A percentile compares a stretch with the other conserved stretches of the same genome.
Conservation (phyloP, 1,284 basidiomycete genomes). For the Serendipita sp. region DNA sequence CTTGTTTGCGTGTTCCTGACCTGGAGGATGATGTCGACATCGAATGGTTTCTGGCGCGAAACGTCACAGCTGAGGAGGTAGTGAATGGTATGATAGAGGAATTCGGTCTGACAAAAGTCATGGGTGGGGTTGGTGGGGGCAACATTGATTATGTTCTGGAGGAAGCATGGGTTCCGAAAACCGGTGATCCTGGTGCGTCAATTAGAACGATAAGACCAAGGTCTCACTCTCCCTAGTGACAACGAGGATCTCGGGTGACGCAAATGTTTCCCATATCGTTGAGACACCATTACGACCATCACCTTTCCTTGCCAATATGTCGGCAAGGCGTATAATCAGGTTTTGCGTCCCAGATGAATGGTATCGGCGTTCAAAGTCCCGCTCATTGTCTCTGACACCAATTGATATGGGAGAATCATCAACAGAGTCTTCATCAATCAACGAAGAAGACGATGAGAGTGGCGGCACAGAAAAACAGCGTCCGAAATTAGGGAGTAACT, state of each 20-base stretch:
- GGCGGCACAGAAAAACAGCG: slow-evolving; percentile 47
- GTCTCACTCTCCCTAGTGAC: slow-evolving; percentile 22
- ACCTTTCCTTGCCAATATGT: slow-evolving; percentile 23
- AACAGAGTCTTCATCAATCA: slow-evolving; percentile 22
- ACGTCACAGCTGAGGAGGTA: slow-evolving; percentile 37
- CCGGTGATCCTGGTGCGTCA: slow-evolving; percentile 34
- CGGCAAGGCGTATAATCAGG: slow-evolving; percentile 31
- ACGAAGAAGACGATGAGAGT: slow-evolving; percentile 35
- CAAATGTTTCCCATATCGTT: slow-evolving; percentile 27
- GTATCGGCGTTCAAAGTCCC: slow-evolving; percentile 54
- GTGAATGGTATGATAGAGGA: slow-evolving; percentile 43
- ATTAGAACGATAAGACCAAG: background rate
- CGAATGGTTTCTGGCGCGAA: slow-evolving; percentile 45
- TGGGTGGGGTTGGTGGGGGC: slow-evolving; percentile 47
- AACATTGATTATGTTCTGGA: slow-evolving; percentile 52
- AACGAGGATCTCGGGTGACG: slow-evolving; percentile 27
- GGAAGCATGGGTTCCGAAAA: slow-evolving; percentile 39
- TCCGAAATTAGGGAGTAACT: slow-evolving; percentile 14
- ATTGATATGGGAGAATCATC: slow-evolving; percentile 35
- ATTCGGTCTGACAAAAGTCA: slow-evolving; percentile 50
- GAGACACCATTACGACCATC: slow-evolving; percentile 26
- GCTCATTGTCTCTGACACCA: slow-evolving; percentile 31
- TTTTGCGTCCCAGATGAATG: slow-evolving; percentile 66
- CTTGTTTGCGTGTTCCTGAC: slow-evolving; percentile 62
- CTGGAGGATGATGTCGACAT: slow-evolving; percentile 59